These are phyloP conservation scores for Penicillium sclerotigenum DNA, from an alignment of 2,329 filamentous ascomycete genomes.

Conservation along the genomic window DNA sequence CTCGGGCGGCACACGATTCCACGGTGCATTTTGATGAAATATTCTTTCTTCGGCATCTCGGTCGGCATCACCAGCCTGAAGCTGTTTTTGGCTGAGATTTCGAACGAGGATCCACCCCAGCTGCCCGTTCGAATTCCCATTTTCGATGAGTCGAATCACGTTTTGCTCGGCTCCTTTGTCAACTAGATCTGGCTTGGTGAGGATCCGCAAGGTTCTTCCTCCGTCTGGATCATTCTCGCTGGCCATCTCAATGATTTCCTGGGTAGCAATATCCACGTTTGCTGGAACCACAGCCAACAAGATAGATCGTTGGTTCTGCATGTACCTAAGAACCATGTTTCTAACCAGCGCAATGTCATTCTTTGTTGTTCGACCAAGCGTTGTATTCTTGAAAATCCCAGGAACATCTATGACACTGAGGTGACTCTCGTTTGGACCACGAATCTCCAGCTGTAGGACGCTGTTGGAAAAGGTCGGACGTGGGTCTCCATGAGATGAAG, in stretches of 20 bases:
- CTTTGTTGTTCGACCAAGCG: slow-evolving; percentile 35
- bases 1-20: slow-evolving; percentile 38
- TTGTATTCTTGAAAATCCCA: slow-evolving; percentile 44
- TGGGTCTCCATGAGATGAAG: slow-evolving; percentile 12
- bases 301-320: slow-evolving; percentile 39
- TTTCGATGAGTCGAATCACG: slow-evolving; percentile 30
- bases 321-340: slow-evolving; percentile 41
- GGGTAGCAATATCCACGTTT: slow-evolving; percentile 46
- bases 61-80: slow-evolving; percentile 17
- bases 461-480: slow-evolving; percentile 41
- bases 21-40: slow-evolving; percentile 38
- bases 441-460: slow-evolving; percentile 44
- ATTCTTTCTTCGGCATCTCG: slow-evolving; percentile 32
- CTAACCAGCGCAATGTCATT: slow-evolving; percentile 39
- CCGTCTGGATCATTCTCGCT: slow-evolving; percentile 37
- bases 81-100: slow-evolving; percentile 32
- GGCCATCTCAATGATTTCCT: slow-evolving; percentile 46
- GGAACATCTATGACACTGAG: slow-evolving; percentile 49
- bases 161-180: slow-evolving; percentile 30
- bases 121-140: slow-evolving; percentile 12
- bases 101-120: slow-evolving; percentile 35
- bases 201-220: slow-evolving; percentile 43
- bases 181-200: slow-evolving; percentile 61
- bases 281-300: slow-evolving; percentile 46
- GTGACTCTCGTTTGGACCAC: slow-evolving; percentile 40